Conservation (phyloP, 768 basidiomycete species). For the Lactifluus hygrophoroides region DNA sequence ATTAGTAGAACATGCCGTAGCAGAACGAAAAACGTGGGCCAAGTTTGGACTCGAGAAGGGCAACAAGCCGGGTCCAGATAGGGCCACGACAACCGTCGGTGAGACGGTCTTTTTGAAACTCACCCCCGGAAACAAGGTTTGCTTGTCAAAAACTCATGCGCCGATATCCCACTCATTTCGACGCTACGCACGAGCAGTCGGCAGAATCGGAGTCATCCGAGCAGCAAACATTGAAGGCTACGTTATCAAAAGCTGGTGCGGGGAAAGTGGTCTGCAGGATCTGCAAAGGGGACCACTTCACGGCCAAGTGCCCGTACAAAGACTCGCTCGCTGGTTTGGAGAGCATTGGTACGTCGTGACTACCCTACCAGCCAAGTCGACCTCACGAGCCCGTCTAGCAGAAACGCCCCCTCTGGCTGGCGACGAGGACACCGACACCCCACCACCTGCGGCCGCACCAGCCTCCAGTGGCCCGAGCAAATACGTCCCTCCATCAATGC, state of each 20-base stretch:
- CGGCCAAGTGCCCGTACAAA: conserved; percentile 97
- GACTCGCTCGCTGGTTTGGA: conserved; percentile 79
- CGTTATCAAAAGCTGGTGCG: conserved; percentile 63
- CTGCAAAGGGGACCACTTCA: conserved; percentile 97
- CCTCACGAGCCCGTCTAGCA: conserved; percentile 12
- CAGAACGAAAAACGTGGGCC: conserved; percentile 86
- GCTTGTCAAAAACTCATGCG: background rate
- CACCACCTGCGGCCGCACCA: conserved; percentile 8
- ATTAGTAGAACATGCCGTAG: conserved; percentile 88
- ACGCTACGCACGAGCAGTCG: conserved; percentile 29
- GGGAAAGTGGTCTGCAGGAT: conserved; percentile 89
- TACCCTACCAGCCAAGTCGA: background rate
- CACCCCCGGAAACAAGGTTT: conserved; percentile 16
- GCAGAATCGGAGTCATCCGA: conserved; percentile 58
- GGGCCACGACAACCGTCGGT: conserved; percentile 89
- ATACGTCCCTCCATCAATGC: conserved; percentile 22
- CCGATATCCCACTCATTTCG: background rate
- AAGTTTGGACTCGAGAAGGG: conserved; percentile 93
- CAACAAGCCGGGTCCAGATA: conserved; percentile 80
- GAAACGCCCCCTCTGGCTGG: conserved; percentile 34
- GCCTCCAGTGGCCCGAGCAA: conserved; percentile 18
- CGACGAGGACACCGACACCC: conserved; percentile 30
- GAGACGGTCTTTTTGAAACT: conserved; percentile 61
- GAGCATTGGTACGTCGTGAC: conserved; percentile 37
- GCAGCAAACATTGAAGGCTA: conserved; percentile 57